Percentiles rank a stretch among this genome's conserved stretches.
These are phyloP conservation scores for Clarireedia sp. DNA, from an alignment of 2,329 filamentous ascomycete genomes.

Conservation along the genomic window DNA sequence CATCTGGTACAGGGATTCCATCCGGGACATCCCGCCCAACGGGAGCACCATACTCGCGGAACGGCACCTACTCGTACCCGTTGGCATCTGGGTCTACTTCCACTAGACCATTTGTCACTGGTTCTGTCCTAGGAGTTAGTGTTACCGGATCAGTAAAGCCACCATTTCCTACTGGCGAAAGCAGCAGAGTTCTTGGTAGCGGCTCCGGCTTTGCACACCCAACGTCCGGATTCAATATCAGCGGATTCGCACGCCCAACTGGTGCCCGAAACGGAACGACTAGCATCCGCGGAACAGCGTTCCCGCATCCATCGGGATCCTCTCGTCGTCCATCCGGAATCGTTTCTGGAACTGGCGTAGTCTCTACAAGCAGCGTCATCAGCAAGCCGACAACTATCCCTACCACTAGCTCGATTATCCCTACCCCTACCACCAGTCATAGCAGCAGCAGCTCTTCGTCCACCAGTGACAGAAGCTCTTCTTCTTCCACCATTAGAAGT, in stretches of 20 bases:
- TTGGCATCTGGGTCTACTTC: not conserved
- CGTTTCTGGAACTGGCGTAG: not conserved
- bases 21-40: not conserved
- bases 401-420: not conserved
- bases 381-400: not conserved
- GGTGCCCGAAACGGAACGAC: not conserved
- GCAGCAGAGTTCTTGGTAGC: not conserved
- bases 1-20: not conserved
- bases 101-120: not conserved
- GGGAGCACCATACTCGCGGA: not conserved
- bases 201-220: not conserved
- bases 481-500: not conserved
- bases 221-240: too few species aligned
- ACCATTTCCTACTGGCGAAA: constrained; percentile 1
- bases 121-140: not conserved
- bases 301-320: not conserved
- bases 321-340: not conserved
- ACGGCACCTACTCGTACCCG: constrained; percentile 4
- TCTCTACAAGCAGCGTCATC: not conserved
- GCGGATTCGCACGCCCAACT: not conserved
- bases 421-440: not conserved
- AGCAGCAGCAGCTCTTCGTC: not conserved
- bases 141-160: not conserved
- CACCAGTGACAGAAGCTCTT: not conserved
- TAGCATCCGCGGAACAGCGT: not conserved